A percentile compares a stretch with the other conserved stretches of the same genome.
These are phyloP conservation scores for Stropharia rugosoannulata DNA, from an alignment of 768 basidiomycete genomes.

Conservation along the genomic window DNA sequence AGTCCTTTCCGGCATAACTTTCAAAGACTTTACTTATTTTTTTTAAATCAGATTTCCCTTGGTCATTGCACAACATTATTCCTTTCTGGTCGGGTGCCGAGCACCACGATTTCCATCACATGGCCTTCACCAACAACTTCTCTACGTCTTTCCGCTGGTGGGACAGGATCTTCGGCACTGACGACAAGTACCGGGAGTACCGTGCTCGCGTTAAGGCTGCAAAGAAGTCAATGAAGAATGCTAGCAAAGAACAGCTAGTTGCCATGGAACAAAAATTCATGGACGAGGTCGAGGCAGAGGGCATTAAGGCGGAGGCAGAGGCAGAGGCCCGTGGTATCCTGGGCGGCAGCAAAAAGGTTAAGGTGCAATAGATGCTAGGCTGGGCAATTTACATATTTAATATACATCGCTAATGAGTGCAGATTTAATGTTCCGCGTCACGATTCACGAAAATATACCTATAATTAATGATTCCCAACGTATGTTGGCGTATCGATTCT, in stretches of 20 bases:
- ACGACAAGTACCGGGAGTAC: slow-evolving; percentile 85
- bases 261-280: slow-evolving; percentile 62
- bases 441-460: no score
- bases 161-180: slow-evolving; percentile 88
- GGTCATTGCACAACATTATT: slow-evolving; percentile 89
- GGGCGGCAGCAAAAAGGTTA: slow-evolving; percentile 26
- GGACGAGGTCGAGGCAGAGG: slow-evolving; percentile 73
- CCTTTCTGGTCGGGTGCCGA: slow-evolving; percentile 98
- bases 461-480: no score
- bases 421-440: no score
- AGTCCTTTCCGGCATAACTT: slow-evolving; percentile 18
- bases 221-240: slow-evolving; percentile 53
- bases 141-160: slow-evolving; percentile 95
- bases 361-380: slow-evolving; percentile 24
- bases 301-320: slow-evolving; percentile 64
- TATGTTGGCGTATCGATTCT: no score
- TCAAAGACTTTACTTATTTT: background rate
- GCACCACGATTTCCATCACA: slow-evolving; percentile 98
- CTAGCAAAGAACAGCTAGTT: slow-evolving; percentile 49
- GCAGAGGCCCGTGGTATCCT: slow-evolving; percentile 31
- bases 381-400: background rate
- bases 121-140: slow-evolving; percentile 93
- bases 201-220: slow-evolving; percentile 62
- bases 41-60: slow-evolving; percentile 88
- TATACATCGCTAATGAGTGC: background rate